Base-by-base conservation (phyloP, 2,329 filamentous ascomycete species). In the Ophiognomonia clavigignenti-juglandacearum region DNA sequence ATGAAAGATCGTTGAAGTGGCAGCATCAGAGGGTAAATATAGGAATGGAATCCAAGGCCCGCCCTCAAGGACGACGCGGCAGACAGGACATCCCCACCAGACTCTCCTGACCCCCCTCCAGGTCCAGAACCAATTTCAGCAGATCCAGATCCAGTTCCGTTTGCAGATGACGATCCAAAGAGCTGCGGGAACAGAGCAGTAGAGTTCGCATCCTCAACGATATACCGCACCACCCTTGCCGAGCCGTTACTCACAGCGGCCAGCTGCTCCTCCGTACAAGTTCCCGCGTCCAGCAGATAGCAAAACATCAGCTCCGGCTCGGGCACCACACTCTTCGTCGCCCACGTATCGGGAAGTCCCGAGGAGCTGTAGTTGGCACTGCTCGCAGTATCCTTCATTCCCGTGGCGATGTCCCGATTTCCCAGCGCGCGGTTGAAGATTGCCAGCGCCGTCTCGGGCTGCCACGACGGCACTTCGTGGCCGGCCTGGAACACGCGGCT, bases 401-500 rank as follows among this genome's bases (percentile, higher is more conserved):
- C 74, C 5, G 68, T 70, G 0, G 73, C 64, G 22, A 76, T 59
- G 47, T 75, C 72, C 53, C 61, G 64, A 4, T 71, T 64, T 29
- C 62, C 65, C 52, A 78, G 65, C 10, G 72, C 73, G 11, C 77
- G 67, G 20, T 71, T 69, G 52, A 78, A 78, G 34, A 75, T 61
- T 37, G 65, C 62, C 50, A 73, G 63, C 0, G 69, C 56, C 0
- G 71, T 70, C 29, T 68, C 58, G 4, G 73, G 73, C 57, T 76
- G 72, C 49, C 72, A 72, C 19, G 64, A 71, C 0, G 72, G 70
- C 1, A 71, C 69, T 53, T 75, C 68, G 53, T 80, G 77, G 0
- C 78, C 76, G 5, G 77, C 69, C 51, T 79, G 68, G 53, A 75
- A 78, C 8, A 80, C 69, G 0, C 78, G 68, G 11, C 71, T 72